Evolutionary conservation across 768 basidiomycete genomes (phyloP), one percentile per base, ranked within the genome.

Genomic region (Myochromella boudieri): DNA sequence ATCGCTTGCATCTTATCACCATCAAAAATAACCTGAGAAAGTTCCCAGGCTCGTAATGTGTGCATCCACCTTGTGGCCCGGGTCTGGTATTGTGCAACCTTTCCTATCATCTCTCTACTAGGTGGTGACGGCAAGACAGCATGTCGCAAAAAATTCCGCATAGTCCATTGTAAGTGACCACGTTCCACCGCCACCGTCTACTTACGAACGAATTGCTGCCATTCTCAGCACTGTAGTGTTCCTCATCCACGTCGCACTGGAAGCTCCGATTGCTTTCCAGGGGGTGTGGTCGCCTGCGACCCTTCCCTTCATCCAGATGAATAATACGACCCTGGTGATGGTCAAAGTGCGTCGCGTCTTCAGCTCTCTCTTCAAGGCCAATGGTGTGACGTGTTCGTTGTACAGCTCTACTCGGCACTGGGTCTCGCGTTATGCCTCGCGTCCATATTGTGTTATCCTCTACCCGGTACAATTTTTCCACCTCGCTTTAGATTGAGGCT

Each of bases 241-340:
- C 66, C 70, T 93, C 29, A 66, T 92, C 22, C 91, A 93, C 57
- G 78, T 90, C 56, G 87, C 84, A 4, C 69, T 91, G 46, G 91
- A 93, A 61, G 75, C 80, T 4, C 91, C 91, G 0, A 61, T 93
- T 17, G 88, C 83, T 3, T 64, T 93, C 25, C 89, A 91, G 62
- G 87, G 89, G 5, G 65, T 91, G 14, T 80, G 79, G 69, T 73
- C 81, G 0, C 82, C 87, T 1, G 56, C 65, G 14, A 69, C 63
- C 12, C 63, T 92, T 15, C 91, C 91, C 0, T 91, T 93, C 62
- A 54, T 91, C 45, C 80, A 90, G 61, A 73, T 91, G 55, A 91
- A 84, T 56, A 93, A 93, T 69, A 92, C 91, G 4, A 80, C 88
- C 0, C 40, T 91, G 6, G 80, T 90, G 2, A 52, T 92, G 6